These are phyloP conservation scores for Dorcoceras hygrometricum DNA, from an alignment of 257 asterid species.

Conservation along the genomic window DNA sequence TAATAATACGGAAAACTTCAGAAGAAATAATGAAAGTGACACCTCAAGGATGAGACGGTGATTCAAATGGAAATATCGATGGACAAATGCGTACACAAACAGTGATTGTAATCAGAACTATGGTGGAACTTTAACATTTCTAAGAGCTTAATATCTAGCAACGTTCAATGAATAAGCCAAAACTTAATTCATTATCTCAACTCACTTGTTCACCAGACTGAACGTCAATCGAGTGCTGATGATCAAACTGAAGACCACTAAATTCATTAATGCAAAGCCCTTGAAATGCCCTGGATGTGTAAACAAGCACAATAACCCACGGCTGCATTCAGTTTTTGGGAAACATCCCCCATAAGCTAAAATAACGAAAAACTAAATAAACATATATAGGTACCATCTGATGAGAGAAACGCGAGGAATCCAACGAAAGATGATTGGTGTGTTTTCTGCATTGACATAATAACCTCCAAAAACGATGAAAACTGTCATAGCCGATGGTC, in stretches of 20 bases:
- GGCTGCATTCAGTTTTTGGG: not conserved
- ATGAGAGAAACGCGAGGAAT: slow-evolving; percentile 89
- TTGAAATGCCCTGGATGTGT: slow-evolving; percentile 82
- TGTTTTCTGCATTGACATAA: slow-evolving; percentile 85
- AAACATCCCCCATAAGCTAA: not conserved
- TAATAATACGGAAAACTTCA: not conserved
- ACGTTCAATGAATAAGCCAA: slow-evolving; percentile 16
- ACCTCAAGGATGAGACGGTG: not conserved
- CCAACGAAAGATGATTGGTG: slow-evolving; percentile 92
- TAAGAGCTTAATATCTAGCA: slow-evolving; percentile 1
- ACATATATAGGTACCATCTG: slow-evolving; percentile 57
- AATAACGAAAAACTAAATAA: not conserved
- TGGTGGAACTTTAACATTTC: not conserved
- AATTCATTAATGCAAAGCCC: slow-evolving; percentile 95
- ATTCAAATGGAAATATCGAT: not conserved
- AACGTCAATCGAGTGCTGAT: slow-evolving; percentile 66
- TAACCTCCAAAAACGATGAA: slow-evolving; percentile 97
- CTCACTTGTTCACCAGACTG: slow-evolving; percentile 96
- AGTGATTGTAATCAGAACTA: not conserved
- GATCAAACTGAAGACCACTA: slow-evolving; percentile 84
- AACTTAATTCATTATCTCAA: slow-evolving; percentile 10
- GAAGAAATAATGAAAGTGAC: not conserved
- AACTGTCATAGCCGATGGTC: slow-evolving; percentile 95
- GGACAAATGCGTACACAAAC: not conserved
- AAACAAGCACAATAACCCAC: slow-evolving; percentile 7